Evolutionary conservation across 2,329 filamentous ascomycete genomes (phyloP).

Genomic region (Pseudocercospora pini-densiflorae): DNA sequence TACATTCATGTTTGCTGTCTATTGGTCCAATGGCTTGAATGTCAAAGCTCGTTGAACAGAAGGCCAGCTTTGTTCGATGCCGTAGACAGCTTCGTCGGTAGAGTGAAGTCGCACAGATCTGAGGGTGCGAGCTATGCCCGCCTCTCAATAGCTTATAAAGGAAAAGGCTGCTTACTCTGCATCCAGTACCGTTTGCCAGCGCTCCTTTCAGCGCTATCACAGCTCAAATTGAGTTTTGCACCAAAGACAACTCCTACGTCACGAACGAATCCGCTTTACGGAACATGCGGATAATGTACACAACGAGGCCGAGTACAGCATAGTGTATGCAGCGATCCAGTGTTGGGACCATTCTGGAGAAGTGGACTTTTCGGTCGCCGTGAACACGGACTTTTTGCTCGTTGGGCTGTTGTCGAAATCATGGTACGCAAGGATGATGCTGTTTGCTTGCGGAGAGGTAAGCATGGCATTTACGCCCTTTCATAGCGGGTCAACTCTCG

Average conservation of each 20-base stretch:
- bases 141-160: background rate
- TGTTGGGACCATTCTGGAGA: background rate
- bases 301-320: background rate
- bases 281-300: background rate
- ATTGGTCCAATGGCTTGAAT: background rate
- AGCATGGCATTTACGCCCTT: too few species aligned
- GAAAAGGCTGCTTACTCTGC: conserved; percentile 2
- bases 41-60: background rate
- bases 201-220: background rate
- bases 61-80: too few species aligned
- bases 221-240: conserved; percentile 11
- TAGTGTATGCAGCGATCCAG: background rate
- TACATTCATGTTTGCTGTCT: conserved; percentile 48
- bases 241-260: conserved; percentile 8
- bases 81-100: background rate
- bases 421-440: too few species aligned
- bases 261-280: background rate
- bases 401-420: background rate
- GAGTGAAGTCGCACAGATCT: background rate
- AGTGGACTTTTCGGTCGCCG: background rate
- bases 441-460: too few species aligned
- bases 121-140: background rate
- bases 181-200: background rate
- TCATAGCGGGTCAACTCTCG: too few species aligned
- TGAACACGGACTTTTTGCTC: background rate